phyloP scores from a whole-genome alignment of 1,284 basidiomycete genomes.

The Pholiota adiposa region DNA sequence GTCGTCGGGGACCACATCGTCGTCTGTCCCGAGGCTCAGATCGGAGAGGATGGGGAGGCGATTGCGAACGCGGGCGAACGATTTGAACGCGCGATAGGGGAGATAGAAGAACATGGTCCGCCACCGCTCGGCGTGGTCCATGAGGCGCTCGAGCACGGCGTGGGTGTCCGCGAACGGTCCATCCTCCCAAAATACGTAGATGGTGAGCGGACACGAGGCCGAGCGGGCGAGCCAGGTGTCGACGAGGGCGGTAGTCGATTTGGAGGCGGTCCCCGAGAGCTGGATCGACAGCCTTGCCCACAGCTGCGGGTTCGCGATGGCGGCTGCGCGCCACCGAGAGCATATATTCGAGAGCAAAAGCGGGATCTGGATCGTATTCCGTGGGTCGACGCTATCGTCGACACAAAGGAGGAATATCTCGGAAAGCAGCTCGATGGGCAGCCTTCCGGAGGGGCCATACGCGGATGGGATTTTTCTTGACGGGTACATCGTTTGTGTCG shows the following conservation, averaged over 20 bases:
- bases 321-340: slow-evolving; percentile 39
- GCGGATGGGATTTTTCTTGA: slow-evolving; percentile 15
- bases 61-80: slow-evolving; percentile 31
- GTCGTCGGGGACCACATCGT: slow-evolving; percentile 26
- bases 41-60: slow-evolving; percentile 36
- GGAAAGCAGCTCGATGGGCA: slow-evolving; percentile 40
- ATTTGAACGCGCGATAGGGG: slow-evolving; percentile 32
- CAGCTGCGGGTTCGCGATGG: slow-evolving; percentile 36
- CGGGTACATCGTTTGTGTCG: slow-evolving; percentile 12
- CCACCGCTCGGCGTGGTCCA: slow-evolving; percentile 34
- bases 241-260: slow-evolving; percentile 29
- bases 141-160: slow-evolving; percentile 30
- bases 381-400: slow-evolving; percentile 32
- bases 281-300: slow-evolving; percentile 41
- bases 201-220: slow-evolving; percentile 31
- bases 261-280: slow-evolving; percentile 26
- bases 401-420: slow-evolving; percentile 42
- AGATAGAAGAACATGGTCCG: slow-evolving; percentile 35
- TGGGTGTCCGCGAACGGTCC: slow-evolving; percentile 28
- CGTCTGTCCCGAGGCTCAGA: slow-evolving; percentile 39
- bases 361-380: slow-evolving; percentile 38
- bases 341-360: slow-evolving; percentile 41
- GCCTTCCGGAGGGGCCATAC: too few species aligned
- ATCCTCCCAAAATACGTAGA: slow-evolving; percentile 37
- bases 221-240: slow-evolving; percentile 39